A percentile compares a stretch with the other conserved stretches of the same genome.
phyloP scores from a whole-genome alignment of 2,329 filamentous ascomycete species.

The Paramyrothecium sp. region DNA sequence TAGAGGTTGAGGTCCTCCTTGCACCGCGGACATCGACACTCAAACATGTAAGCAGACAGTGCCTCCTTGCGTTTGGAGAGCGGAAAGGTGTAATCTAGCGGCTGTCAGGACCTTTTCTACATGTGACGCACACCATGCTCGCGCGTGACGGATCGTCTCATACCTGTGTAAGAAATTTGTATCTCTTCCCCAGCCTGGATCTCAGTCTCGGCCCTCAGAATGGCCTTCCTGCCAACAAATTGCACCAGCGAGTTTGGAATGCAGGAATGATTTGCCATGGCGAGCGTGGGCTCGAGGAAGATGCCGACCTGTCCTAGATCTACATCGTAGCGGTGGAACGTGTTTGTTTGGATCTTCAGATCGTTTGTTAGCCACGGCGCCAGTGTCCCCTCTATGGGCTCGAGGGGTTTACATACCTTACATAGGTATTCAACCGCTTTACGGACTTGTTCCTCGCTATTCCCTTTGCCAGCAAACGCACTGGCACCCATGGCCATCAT shows the following conservation, averaged over 20 bases:
- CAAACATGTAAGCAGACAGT: conserved; percentile 50
- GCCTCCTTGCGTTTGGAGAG: conserved; percentile 38
- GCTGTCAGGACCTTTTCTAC: neutral
- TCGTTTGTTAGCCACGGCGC: conserved; percentile 1
- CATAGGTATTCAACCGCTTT: conserved; percentile 49
- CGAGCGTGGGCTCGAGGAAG: conserved; percentile 54
- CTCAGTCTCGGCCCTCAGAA: conserved; percentile 46
- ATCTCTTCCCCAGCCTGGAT: conserved; percentile 56
- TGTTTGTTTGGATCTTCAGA: conserved; percentile 57
- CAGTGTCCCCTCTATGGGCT: neutral
- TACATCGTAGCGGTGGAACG: conserved; percentile 55
- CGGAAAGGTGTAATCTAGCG: conserved; percentile 46
- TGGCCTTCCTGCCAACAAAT: conserved; percentile 50
- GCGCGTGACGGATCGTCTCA: conserved; percentile 9
- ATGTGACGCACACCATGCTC: too few species aligned
- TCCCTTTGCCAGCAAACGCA: conserved; percentile 39
- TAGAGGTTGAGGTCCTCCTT: conserved; percentile 51
- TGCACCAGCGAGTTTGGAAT: conserved; percentile 58
- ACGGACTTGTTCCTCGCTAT: conserved; percentile 30
- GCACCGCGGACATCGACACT: conserved; percentile 51
- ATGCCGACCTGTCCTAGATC: conserved; percentile 53
- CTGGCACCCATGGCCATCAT: conserved; percentile 43
- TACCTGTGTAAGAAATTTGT: conserved; percentile 61
- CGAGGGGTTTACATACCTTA: conserved; percentile 39
- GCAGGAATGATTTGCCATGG: conserved; percentile 64